Percentiles rank a stretch among this genome's conserved stretches.
Evolutionary conservation across 2,329 filamentous ascomycete genomes (phyloP).

Genomic region (Trichoderma pleuroti): DNA sequence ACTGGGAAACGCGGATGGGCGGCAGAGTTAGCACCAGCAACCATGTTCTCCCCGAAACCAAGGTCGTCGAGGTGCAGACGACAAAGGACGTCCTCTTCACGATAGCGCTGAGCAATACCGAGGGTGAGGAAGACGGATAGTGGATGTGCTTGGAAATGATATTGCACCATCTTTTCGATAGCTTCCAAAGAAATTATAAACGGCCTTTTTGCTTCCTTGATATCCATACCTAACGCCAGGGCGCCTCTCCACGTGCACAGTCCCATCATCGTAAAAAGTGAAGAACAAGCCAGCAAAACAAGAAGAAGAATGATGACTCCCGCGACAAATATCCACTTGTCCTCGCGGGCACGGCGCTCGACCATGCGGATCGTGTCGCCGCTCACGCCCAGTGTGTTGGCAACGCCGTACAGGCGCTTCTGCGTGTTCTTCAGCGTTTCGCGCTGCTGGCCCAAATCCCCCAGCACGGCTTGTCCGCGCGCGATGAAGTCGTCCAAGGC

Average conservation of each 20-base stretch:
- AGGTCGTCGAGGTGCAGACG: conserved; percentile 60
- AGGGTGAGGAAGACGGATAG: conserved; percentile 35
- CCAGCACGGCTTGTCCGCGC: conserved; percentile 81
- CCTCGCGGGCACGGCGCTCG: conserved; percentile 83
- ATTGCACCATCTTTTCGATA: conserved; percentile 3
- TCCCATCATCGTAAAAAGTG: conserved; percentile 64
- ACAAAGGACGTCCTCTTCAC: conserved; percentile 69
- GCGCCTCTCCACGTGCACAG: conserved; percentile 19
- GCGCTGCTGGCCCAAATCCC: conserved; percentile 82
- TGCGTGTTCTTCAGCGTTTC: conserved; percentile 96
- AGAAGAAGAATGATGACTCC: conserved; percentile 84
- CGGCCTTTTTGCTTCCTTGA: conserved; percentile 2
- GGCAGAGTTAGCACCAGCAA: conserved; percentile 77
- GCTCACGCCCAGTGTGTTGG: conserved; percentile 87
- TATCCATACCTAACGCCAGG: conserved; percentile 13
- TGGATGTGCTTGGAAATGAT: background rate
- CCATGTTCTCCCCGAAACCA: conserved; percentile 59
- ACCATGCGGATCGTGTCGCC: conserved; percentile 98
- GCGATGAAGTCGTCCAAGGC: conserved; percentile 94
- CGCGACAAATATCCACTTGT: conserved; percentile 96
- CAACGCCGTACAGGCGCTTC: conserved; percentile 83
- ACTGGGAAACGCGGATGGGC: conserved; percentile 77
- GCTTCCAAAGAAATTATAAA: conserved; percentile 9
- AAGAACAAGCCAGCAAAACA: conserved; percentile 88
- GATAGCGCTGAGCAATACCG: conserved; percentile 53